phyloP scores from a whole-genome alignment of 805 yeast genomes.

The Wickerhamiella spandovensis region DNA sequence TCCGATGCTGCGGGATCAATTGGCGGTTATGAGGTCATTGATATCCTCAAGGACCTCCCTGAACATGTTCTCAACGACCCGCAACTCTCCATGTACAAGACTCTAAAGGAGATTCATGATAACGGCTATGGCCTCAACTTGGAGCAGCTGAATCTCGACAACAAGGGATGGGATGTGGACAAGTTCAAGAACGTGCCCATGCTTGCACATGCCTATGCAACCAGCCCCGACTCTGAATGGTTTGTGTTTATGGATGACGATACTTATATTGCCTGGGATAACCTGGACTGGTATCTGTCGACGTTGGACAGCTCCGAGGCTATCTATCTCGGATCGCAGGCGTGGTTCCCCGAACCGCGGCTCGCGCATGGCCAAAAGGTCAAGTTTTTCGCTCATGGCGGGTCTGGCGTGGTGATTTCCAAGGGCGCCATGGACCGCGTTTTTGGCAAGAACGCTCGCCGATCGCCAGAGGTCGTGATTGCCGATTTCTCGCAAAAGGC shows the following conservation, averaged over 20 bases:
- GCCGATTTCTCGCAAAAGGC: conserved; percentile 8
- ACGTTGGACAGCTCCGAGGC: conserved; percentile 17
- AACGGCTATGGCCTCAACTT: conserved; percentile 14
- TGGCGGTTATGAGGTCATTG: conserved; percentile 25
- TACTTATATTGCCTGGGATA: conserved; percentile 18
- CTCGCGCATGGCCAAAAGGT: conserved; percentile 16
- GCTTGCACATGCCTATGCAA: conserved; percentile 25
- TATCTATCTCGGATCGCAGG: conserved; percentile 3
- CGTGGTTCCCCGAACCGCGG: conserved; percentile 7
- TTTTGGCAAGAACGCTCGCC: conserved; percentile 16
- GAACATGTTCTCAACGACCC: conserved; percentile 13
- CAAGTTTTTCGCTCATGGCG: conserved; percentile 28
- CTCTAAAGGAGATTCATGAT: conserved; percentile 10
- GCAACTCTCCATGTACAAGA: conserved; percentile 15
- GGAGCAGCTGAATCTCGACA: conserved; percentile 9
- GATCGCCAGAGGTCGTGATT: neutral
- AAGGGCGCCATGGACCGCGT: conserved; percentile 20
- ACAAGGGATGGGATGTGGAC: conserved; percentile 24
- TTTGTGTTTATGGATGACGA: conserved; percentile 28
- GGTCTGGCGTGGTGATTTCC: conserved; percentile 26
- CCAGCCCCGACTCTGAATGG: conserved; percentile 25
- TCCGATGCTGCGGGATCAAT: conserved; percentile 24
- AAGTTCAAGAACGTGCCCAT: conserved; percentile 28
- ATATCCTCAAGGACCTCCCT: conserved; percentile 21
- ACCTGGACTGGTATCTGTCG: conserved; percentile 5